Evolutionary conservation across 805 yeast species (phyloP).

Genomic region (Priceomyces castillae): DNA sequence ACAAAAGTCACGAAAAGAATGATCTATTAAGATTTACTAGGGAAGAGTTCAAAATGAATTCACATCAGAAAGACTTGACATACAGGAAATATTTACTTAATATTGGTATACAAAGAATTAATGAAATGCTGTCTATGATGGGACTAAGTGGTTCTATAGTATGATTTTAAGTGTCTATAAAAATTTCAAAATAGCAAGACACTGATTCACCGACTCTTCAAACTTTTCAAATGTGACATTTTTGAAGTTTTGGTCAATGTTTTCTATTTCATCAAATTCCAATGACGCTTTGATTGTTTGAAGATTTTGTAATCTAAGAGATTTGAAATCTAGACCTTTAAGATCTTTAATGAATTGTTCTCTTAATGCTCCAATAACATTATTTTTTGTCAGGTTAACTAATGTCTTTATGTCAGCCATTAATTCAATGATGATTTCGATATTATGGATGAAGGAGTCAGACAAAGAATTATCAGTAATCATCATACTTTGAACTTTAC

Average conservation of each 20-base stretch:
- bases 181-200: slow-evolving; percentile 1
- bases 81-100: slow-evolving; percentile 38
- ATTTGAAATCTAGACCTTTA: slow-evolving; percentile 6
- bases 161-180: slow-evolving; percentile 1
- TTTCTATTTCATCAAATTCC: not conserved
- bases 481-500: slow-evolving; percentile 19
- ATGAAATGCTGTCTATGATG: slow-evolving; percentile 23
- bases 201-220: slow-evolving; percentile 6
- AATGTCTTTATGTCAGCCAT: slow-evolving; percentile 10
- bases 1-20: slow-evolving; percentile 34
- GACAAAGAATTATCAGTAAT: slow-evolving; percentile 15
- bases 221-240: slow-evolving; percentile 4
- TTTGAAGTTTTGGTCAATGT: slow-evolving; percentile 1
- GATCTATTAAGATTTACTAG: slow-evolving; percentile 32
- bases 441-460: slow-evolving; percentile 18
- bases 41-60: slow-evolving; percentile 32
- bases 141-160: slow-evolving; percentile 10
- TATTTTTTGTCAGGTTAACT: not conserved
- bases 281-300: slow-evolving; percentile 1
- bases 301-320: slow-evolving; percentile 6
- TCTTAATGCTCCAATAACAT: slow-evolving; percentile 1
- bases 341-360: slow-evolving; percentile 5
- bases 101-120: slow-evolving; percentile 28
- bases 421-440: slow-evolving; percentile 15
- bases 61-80: slow-evolving; percentile 25